A percentile compares a stretch with the other conserved stretches of the same genome.
phyloP scores from a whole-genome alignment of 1,284 basidiomycete species.

The Vanrija sp. region DNA sequence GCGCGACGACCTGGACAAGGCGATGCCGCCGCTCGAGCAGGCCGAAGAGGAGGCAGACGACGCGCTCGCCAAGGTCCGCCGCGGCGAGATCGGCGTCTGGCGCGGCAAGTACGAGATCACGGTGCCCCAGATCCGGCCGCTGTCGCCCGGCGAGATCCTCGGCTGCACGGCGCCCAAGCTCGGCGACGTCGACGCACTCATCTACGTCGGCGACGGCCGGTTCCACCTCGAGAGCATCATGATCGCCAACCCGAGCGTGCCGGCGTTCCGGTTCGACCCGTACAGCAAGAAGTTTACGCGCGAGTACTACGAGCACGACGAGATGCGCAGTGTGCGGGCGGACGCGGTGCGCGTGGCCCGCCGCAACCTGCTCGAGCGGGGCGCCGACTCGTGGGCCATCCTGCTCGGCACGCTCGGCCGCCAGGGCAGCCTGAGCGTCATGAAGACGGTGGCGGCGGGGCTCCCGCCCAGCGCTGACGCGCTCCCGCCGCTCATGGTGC shows the following conservation, averaged over 20 bases:
- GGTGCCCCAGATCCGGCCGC: constrained; percentile 86
- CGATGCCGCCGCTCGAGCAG: constrained; percentile 33
- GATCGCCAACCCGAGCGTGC: constrained; percentile 95
- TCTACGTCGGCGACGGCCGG: constrained; percentile 95
- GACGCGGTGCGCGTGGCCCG: constrained; percentile 72
- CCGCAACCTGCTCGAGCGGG: constrained; percentile 56
- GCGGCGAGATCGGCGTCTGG: constrained; percentile 46
- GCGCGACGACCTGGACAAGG: constrained; percentile 64
- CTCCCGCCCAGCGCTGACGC: constrained; percentile 32
- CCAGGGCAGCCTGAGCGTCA: constrained; percentile 86
- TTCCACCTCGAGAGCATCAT: constrained; percentile 99
- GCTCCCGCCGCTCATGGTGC: constrained; percentile 63
- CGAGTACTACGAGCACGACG: constrained; percentile 83
- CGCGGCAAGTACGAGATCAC: constrained; percentile 64
- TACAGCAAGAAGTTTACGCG: constrained; percentile 96
- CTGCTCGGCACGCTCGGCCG: constrained; percentile 91
- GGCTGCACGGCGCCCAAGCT: constrained; percentile 93
- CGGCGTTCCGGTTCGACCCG: constrained; percentile 96
- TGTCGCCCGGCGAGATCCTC: constrained; percentile 93
- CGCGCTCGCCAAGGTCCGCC: constrained; percentile 32
- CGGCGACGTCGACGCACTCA: constrained; percentile 69
- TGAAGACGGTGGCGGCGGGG: constrained; percentile 76
- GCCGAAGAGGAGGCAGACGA: constrained; percentile 13
- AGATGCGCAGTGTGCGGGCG: constrained; percentile 75
- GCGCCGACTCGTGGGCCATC: constrained; percentile 71